Evolutionary conservation across 345 rosid genomes (phyloP), one percentile per base, ranked within the genome.

Genomic region (Gossypium thurberi): DNA sequence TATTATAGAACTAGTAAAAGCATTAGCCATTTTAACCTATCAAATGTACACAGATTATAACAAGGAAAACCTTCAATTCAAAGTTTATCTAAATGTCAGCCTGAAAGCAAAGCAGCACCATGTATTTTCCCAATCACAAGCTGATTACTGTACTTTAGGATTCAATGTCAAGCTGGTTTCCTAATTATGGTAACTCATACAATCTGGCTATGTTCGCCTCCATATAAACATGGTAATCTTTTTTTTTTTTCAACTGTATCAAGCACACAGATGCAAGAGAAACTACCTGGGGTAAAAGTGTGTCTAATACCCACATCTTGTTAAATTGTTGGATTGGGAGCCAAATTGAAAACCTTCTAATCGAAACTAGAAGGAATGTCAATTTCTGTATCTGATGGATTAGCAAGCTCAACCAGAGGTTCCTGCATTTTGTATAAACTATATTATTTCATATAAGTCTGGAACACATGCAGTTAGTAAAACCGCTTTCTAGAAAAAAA

Each of bases 351-450:
- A 69, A 65, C 82, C 82, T 85, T 78, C 81, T 85, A 86, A 77
- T 74, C 84, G 74, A 88, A 85, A 69, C 74, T 86, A 69, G 87
- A 80, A 75, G 88, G 85, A 61, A 81, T 78, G 55, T 85, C 89
- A 26, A 86, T 73, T 43, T 86, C 90, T 78, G 90, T 81, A 78
- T 88, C 87, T 44, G 90, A 88, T 47, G 92, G 86, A 82, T 85
- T 81, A 55, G 83, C 81, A 11, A 85, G 85, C 85, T 88, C 90
- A 50, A 78, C 86, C 70, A 88, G 81, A 18, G 86, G 79, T 69
- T 85, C 92, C 92, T 88, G 89, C 84, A 78, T 48, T 65, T 69
- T 23, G 66, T 66, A 77, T 33, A 73, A 78, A 77, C 68, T 71
- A 61, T 12, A 65, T 28, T 47, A 81, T 81, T 10, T 6, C 2